Evolutionary conservation across 1,139 yeast species (phyloP).

Genomic region (Kodamaea derodonti): DNA sequence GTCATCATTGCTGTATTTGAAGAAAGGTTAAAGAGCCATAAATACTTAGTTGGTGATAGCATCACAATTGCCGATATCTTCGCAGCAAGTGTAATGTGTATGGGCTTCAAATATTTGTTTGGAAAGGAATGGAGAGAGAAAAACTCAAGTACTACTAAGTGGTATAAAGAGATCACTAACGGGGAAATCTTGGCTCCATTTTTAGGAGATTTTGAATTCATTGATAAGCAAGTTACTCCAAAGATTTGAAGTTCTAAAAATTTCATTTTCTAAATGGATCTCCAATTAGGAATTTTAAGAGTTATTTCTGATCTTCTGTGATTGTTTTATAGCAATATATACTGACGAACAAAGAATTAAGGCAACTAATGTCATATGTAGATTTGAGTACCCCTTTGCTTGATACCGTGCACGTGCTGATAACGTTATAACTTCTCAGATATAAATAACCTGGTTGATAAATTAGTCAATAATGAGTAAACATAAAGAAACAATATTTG

Average conservation of each 20-base stretch:
- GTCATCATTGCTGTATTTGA: conserved; percentile 47
- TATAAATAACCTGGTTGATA: too few species aligned
- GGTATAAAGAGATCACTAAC: conserved; percentile 72
- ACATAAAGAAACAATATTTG: too few species aligned
- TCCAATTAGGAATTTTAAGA: neutral
- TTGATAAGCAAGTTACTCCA: conserved; percentile 54
- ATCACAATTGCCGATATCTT: conserved; percentile 80
- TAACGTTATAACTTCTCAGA: too few species aligned
- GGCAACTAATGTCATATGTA: too few species aligned
- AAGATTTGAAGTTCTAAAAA: too few species aligned
- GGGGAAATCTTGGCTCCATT: conserved; percentile 48
- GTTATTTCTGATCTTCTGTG: too few species aligned
- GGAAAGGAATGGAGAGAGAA: conserved; percentile 74
- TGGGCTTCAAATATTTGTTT: conserved; percentile 65
- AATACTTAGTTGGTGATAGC: conserved; percentile 90
- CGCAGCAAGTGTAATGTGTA: conserved; percentile 54
- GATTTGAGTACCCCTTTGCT: too few species aligned
- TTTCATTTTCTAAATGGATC: neutral
- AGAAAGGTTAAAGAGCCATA: conserved; percentile 64
- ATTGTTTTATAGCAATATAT: too few species aligned
- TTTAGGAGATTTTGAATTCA: conserved; percentile 48
- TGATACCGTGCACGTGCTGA: too few species aligned
- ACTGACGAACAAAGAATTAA: too few species aligned
- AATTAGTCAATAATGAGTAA: too few species aligned
- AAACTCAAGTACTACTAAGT: conserved; percentile 76